phyloP scores from a whole-genome alignment of 768 basidiomycete genomes.

The Leucocoprinus birnbaumii region DNA sequence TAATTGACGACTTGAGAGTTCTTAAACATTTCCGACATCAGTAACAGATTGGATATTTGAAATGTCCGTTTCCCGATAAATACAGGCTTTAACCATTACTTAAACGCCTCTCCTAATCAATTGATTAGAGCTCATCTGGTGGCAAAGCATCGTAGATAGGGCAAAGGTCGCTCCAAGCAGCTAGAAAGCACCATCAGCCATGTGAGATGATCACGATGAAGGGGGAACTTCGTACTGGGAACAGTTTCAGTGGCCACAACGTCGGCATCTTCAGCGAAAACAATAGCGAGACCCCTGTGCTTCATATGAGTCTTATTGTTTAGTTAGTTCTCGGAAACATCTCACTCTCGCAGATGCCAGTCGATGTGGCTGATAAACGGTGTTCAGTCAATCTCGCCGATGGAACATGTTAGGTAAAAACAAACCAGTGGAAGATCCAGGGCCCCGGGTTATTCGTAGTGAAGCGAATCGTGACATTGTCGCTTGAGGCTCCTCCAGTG shows the following conservation, averaged over 20 bases:
- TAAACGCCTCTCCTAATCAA: no score
- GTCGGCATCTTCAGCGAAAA: conserved; percentile 16
- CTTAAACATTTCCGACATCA: no score
- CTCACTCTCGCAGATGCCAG: conserved; percentile 30
- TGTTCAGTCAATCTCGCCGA: not conserved
- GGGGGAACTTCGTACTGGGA: not conserved
- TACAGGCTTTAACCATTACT: no score
- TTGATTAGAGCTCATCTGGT: no score
- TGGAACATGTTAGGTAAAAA: not conserved
- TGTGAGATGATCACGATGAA: not conserved
- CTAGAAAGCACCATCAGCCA: not conserved
- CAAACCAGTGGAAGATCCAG: conserved; percentile 47
- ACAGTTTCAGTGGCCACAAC: not conserved
- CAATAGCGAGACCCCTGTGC: conserved; percentile 14
- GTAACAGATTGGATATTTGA: no score
- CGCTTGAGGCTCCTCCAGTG: conserved; percentile 30
- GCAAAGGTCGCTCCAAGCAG: not conserved
- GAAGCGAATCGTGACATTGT: conserved; percentile 56
- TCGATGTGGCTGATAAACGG: conserved; percentile 29
- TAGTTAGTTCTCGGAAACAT: not conserved
- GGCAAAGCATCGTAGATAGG: no score
- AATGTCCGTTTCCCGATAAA: no score
- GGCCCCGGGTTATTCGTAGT: conserved; percentile 65
- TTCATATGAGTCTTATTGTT: not conserved
- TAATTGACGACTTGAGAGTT: no score